Evolutionary conservation across 2,329 filamentous ascomycete species (phyloP).

Genomic region (Nothophoma quercina): DNA sequence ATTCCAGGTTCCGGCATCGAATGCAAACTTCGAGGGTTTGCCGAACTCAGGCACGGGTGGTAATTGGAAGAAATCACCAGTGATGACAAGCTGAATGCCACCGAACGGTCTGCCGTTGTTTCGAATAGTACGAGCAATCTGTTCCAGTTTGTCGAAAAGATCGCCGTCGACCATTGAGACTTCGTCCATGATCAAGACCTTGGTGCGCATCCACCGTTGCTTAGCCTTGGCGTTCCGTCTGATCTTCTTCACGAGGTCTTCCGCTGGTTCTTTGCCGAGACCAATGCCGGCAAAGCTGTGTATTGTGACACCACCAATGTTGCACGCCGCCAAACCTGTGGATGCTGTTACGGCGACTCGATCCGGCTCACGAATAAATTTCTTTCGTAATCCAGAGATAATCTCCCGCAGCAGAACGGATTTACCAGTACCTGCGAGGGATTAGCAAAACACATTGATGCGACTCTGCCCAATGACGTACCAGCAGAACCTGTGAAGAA

Average conservation of each 20-base stretch:
- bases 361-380: constrained; percentile 78
- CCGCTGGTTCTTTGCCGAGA: constrained; percentile 85
- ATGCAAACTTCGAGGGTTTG: constrained; percentile 83
- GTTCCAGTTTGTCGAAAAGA: constrained; percentile 93
- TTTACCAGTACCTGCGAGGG: constrained; percentile 76
- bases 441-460: constrained; percentile 6
- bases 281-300: constrained; percentile 97
- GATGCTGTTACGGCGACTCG: constrained; percentile 93
- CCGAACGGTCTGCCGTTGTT: constrained; percentile 95
- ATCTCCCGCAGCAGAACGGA: constrained; percentile 94
- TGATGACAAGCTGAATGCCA: constrained; percentile 94
- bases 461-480: constrained; percentile 22
- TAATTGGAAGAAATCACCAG: constrained; percentile 96
- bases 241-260: constrained; percentile 87
- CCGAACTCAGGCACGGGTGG: constrained; percentile 87
- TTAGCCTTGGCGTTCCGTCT: constrained; percentile 87
- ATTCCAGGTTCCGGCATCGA: constrained; percentile 89
- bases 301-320: constrained; percentile 92
- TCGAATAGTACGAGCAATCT: constrained; percentile 82
- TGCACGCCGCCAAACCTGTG: constrained; percentile 93
- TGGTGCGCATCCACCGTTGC: constrained; percentile 86
- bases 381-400: constrained; percentile 79
- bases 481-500: constrained; percentile 98
- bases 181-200: constrained; percentile 89
- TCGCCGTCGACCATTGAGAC: constrained; percentile 99